These are phyloP conservation scores for Inga laurina DNA, from an alignment of 306 rosid genomes.

Conservation along the genomic window DNA sequence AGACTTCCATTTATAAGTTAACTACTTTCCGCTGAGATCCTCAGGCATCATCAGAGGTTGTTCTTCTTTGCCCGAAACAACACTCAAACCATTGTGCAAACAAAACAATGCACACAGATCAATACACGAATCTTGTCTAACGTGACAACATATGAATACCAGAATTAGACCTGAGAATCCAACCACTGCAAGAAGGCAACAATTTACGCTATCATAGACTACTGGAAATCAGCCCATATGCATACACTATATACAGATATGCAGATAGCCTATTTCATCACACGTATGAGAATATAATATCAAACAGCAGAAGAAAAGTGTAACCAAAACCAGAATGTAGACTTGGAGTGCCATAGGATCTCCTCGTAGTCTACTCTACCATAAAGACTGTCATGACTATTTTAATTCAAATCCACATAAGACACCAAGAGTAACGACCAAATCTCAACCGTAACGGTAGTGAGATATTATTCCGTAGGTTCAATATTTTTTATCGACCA, in stretches of 20 bases:
- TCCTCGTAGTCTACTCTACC: conserved; percentile 32
- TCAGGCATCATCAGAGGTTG: neutral
- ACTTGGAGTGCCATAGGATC: neutral
- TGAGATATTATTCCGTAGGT: conserved; percentile 28
- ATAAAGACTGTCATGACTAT: conserved; percentile 32
- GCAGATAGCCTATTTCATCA: conserved; percentile 23
- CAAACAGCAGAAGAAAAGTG: conserved; percentile 7
- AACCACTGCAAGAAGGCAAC: conserved; percentile 16
- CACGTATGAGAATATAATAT: neutral
- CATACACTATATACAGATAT: neutral
- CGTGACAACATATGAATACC: conserved; percentile 15
- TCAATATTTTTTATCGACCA: conserved; percentile 19
- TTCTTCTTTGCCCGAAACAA: conserved; percentile 11
- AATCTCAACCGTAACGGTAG: conserved; percentile 19
- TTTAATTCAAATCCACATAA: conserved; percentile 19
- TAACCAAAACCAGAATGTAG: neutral
- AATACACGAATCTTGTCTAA: conserved; percentile 5
- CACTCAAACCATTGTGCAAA: conserved; percentile 4
- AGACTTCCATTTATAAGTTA: neutral
- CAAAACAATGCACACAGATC: conserved; percentile 13
- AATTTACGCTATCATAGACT: neutral
- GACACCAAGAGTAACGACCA: conserved; percentile 14
- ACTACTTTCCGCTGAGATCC: conserved; percentile 9
- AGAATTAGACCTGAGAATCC: conserved; percentile 20
- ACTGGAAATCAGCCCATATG: neutral